These are phyloP conservation scores for Hyphopichia fennica DNA, from an alignment of 1,139 yeast genomes.

Conservation along the genomic window DNA sequence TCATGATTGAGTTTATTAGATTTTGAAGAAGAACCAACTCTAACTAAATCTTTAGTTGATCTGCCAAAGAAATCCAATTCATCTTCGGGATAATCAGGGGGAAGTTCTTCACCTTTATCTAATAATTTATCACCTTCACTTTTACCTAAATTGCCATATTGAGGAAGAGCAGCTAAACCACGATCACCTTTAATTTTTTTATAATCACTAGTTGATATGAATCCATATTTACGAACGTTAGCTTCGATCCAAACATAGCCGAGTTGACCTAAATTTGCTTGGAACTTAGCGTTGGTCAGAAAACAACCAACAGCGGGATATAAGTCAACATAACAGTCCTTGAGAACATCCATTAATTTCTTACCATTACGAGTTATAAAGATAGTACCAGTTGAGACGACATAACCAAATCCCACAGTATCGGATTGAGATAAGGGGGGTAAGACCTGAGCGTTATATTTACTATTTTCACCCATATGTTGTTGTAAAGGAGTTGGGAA, in stretches of 20 bases:
- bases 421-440: slow-evolving; percentile 83
- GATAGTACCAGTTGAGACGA: slow-evolving; percentile 74
- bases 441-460: slow-evolving; percentile 63
- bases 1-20: slow-evolving; percentile 9
- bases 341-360: slow-evolving; percentile 78
- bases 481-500: slow-evolving; percentile 51
- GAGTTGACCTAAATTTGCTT: slow-evolving; percentile 84
- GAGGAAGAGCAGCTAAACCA: slow-evolving; percentile 45
- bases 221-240: slow-evolving; percentile 89
- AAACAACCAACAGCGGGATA: slow-evolving; percentile 89
- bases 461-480: slow-evolving; percentile 47
- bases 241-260: slow-evolving; percentile 97
- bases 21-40: slow-evolving; percentile 25
- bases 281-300: slow-evolving; percentile 69
- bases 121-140: slow-evolving; percentile 46
- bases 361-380: slow-evolving; percentile 92
- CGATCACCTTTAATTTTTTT: slow-evolving; percentile 43
- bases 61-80: slow-evolving; percentile 67
- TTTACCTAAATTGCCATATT: slow-evolving; percentile 27
- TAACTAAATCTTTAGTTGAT: slow-evolving; percentile 17
- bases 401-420: slow-evolving; percentile 89
- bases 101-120: slow-evolving; percentile 73
- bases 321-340: slow-evolving; percentile 74
- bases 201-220: slow-evolving; percentile 63
- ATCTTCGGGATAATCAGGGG: slow-evolving; percentile 65